Percentiles rank a stretch among this genome's conserved stretches.
Conservation (phyloP, 371 early-diverging fungal species). For the Conidiobolus incongruus region DNA sequence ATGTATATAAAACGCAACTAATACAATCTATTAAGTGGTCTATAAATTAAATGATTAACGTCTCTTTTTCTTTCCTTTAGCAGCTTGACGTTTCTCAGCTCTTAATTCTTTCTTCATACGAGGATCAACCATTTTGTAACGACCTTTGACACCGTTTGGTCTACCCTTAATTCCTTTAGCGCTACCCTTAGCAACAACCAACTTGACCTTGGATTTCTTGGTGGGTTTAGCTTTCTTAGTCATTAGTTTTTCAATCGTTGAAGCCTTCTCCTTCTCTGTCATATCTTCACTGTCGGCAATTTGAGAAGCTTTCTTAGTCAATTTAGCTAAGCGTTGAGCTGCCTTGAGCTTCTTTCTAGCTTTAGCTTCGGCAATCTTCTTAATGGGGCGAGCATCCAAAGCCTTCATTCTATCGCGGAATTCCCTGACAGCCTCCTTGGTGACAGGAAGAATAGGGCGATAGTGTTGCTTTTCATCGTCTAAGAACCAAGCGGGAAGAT, state of each 20-base stretch:
- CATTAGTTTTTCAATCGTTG: slow-evolving; percentile 54
- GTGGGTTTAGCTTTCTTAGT: slow-evolving; percentile 35
- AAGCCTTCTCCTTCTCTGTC: slow-evolving; percentile 71
- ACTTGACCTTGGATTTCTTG: slow-evolving; percentile 44
- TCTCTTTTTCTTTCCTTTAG: slow-evolving; percentile 23
- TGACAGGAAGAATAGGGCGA: slow-evolving; percentile 68
- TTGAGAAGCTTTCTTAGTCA: slow-evolving; percentile 70
- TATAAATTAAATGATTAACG: no score
- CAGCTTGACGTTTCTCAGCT: slow-evolving; percentile 47
- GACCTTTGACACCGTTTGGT: slow-evolving; percentile 91
- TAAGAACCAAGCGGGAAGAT: slow-evolving; percentile 78
- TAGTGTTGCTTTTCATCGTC: slow-evolving; percentile 80
- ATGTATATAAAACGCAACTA: no score
- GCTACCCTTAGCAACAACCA: slow-evolving; percentile 79
- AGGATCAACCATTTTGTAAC: slow-evolving; percentile 83
- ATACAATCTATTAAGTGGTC: not conserved
- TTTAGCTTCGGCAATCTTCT: slow-evolving; percentile 97
- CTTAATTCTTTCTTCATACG: slow-evolving; percentile 85
- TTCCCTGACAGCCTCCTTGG: slow-evolving; percentile 82
- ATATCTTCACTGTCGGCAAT: slow-evolving; percentile 72
- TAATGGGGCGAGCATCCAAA: slow-evolving; percentile 88
- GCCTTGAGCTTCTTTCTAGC: slow-evolving; percentile 72
- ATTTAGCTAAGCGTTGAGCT: slow-evolving; percentile 42
- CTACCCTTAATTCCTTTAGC: slow-evolving; percentile 78
- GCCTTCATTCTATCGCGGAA: slow-evolving; percentile 58